Evolutionary conservation across 2,329 filamentous ascomycete genomes (phyloP), one percentile per base, ranked within the genome.

Genomic region (Ploettnerulaceae sp.): DNA sequence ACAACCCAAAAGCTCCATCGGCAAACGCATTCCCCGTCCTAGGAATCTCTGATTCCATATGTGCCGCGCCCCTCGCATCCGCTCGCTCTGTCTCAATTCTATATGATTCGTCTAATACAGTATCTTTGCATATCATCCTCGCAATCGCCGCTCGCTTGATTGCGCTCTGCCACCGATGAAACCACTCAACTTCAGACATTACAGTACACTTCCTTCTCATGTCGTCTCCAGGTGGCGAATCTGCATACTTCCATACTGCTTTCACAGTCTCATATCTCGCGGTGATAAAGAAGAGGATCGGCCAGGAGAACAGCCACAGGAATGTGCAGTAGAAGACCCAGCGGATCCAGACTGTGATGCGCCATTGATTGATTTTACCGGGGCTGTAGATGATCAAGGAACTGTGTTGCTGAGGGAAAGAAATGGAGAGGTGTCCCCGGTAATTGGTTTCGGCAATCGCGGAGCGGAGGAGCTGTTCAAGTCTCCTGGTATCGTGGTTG

Each of bases 291-390:
- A 78, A 82, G 9, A 89, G 71, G 47, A 77, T 75, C 0, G 85
- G 85, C 85, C 85, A 89, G 3, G 76, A 70, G 55, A 89, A 71
- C 47, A 89, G 59, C 73, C 84, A 84, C 9, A 85, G 64, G 49
- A 88, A 78, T 0, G 80, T 80, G 5, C 86, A 62, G 60, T 77
- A 80, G 67, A 82, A 86, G 7, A 86, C 34, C 71, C 77, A 77
- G 32, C 74, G 69, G 34, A 88, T 69, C 80, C 81, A 87, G 5
- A 61, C 63, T 1, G 73, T 81, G 35, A 81, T 68, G 0, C 86
- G 78, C 77, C 82, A 85, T 22, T 70, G 66, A 60, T 87, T 89
- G 49, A 79, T 69, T 40, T 67, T 71, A 55, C 76, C 77, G 4
- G 75, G 70, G 43, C 78, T 85, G 67, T 83, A 86, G 36, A 86